These are phyloP conservation scores for Annulohypoxylon nitens DNA, from an alignment of 495 filamentous ascomycete genomes.

Conservation along the genomic window DNA sequence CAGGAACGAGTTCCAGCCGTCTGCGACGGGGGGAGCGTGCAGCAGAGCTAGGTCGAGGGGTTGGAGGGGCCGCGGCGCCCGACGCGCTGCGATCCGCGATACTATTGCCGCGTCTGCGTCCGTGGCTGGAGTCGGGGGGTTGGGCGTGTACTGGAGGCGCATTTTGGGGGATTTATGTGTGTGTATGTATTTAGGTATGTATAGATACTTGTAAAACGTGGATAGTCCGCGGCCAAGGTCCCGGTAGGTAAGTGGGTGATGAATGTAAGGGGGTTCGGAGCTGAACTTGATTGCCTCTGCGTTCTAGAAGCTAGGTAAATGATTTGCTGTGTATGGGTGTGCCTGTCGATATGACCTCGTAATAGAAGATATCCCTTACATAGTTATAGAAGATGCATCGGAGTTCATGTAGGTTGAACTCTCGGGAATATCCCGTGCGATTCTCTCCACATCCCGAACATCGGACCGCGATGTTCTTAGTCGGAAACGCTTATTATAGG, in stretches of 20 bases:
- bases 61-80: constrained; percentile 73
- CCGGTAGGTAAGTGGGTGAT: not conserved
- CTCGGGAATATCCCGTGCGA: constrained; percentile 16
- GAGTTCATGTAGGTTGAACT: not conserved
- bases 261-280: not conserved
- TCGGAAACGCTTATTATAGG: constrained; percentile 24
- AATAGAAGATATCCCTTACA: not conserved
- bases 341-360: not conserved
- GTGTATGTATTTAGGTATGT: constrained; percentile 11
- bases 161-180: constrained; percentile 58
- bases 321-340: not conserved
- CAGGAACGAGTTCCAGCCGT: constrained; percentile 86
- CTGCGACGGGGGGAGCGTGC: constrained; percentile 77
- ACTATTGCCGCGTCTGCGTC: constrained; percentile 69
- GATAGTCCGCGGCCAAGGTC: not conserved
- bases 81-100: constrained; percentile 70
- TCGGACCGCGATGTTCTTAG: constrained; percentile 37
- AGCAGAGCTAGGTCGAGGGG: constrained; percentile 79
- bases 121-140: constrained; percentile 65
- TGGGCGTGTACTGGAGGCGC: constrained; percentile 77
- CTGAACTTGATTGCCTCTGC: not conserved
- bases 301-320: not conserved
- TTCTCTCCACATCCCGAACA: constrained; percentile 45
- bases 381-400: not conserved
- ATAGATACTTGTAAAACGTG: not conserved